Conservation (phyloP, 306 rosid genomes). For the Trifolium fragiferum region DNA sequence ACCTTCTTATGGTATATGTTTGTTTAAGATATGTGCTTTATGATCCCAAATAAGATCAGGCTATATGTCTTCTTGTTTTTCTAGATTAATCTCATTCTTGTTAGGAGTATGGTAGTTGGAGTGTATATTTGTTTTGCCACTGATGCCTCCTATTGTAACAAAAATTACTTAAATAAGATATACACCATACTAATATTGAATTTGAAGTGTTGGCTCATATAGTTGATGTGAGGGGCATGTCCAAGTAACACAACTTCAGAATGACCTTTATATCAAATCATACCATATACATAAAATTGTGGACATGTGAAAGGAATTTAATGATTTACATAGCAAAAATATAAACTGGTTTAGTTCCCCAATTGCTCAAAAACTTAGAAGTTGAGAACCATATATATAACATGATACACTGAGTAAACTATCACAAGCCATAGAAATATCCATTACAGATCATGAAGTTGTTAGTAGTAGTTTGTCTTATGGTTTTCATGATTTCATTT, state of each 20-base stretch:
- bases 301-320: constrained; percentile 46
- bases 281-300: constrained; percentile 11
- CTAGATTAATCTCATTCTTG: neutral
- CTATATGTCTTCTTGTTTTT: neutral
- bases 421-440: constrained; percentile 2
- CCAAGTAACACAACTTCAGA: constrained; percentile 36
- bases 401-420: constrained; percentile 30
- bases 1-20: no score
- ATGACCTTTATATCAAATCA: constrained; percentile 47
- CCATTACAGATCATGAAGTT: constrained; percentile 45
- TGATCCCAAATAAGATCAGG: neutral
- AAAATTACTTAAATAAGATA: neutral
- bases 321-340: constrained; percentile 20
- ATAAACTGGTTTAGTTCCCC: neutral
- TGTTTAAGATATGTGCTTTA: neutral
- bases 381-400: constrained; percentile 41
- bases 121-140: constrained; percentile 12
- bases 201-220: constrained; percentile 32
- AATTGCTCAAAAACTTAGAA: constrained; percentile 5
- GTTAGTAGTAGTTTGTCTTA: constrained; percentile 48
- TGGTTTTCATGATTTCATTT: constrained; percentile 42
- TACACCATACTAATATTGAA: neutral
- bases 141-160: neutral
- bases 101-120: constrained; percentile 50
- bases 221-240: constrained; percentile 32